Evolutionary conservation across 129 eudicot species (phyloP), one percentile per base, ranked within the genome.

Genomic region (Erigeron canadensis): DNA sequence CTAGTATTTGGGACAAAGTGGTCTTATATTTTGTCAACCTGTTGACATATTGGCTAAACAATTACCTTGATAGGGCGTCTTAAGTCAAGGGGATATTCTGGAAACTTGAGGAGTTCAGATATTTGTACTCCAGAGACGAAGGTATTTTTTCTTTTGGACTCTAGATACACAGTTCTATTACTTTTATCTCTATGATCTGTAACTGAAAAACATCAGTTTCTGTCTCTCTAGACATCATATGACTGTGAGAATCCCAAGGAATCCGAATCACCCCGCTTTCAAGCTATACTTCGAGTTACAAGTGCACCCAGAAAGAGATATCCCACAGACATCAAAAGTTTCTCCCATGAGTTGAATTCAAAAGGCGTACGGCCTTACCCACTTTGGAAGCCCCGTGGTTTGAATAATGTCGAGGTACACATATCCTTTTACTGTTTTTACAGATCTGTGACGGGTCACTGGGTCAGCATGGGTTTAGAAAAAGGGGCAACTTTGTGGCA

Each of bases 261-360:
- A 82, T 94, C 99, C 23, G 99, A 94, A 84, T 94, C 99, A 40
- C 99, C 99, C 19, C 97, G 99, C n/a, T 89, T 94, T 80, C 97
- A 94, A 94, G 99, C 96, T 68, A 94, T 94, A 73, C 95, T 94
- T 34, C 96, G 99, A 51, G 82, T 90, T 42, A 94, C 99, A 19
- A 94, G 97, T 86, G 99, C 91, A 53, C 99, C 97, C 16, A 86
- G 93, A 70, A 90, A 86, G 84, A 83, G 96, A 73, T 77, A 82
- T 77, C 99, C 99, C 15, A 80, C 81, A 34, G 99, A 94, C 77
- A 89, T 89, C 45, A 94, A 94, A 83, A 94, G 99, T 78, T 94
- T 94, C 70, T 94, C 99, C 45, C 99, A 94, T 83, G 99, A 94
- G 63, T 61, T 94, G 77, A 94, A 94, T 72, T 94, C 99, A 21